phyloP scores from a whole-genome alignment of 108 stramenopile species.

The Chaetoceros muelleri region DNA sequence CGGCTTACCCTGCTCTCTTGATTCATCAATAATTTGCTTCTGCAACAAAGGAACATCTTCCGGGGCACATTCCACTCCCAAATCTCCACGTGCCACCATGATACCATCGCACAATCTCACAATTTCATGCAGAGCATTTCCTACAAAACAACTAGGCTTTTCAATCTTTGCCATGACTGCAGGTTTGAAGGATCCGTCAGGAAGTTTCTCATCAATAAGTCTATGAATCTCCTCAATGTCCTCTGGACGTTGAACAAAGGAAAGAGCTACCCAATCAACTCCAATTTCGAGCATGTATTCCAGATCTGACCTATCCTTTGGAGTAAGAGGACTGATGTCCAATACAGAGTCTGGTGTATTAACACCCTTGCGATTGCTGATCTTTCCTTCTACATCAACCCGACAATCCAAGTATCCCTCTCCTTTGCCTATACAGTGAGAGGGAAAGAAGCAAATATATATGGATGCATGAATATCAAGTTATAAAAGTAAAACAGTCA shows the following conservation, averaged over 20 bases:
- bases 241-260: constrained; percentile 86
- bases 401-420: constrained; percentile 73
- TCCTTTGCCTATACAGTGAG: constrained; percentile 58
- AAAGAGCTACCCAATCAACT: constrained; percentile 94
- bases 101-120: constrained; percentile 86
- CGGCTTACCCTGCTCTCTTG: constrained; percentile 77
- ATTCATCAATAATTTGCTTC: constrained; percentile 90
- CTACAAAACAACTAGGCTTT: constrained; percentile 84
- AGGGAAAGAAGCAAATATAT: too few species aligned
- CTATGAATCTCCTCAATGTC: constrained; percentile 81
- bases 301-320: constrained; percentile 86
- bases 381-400: constrained; percentile 82
- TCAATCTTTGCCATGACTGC: constrained; percentile 95
- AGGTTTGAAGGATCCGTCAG: constrained; percentile 47
- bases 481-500: too few species aligned
- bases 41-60: constrained; percentile 95
- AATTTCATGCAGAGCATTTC: constrained; percentile 63
- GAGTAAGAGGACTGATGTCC: constrained; percentile 85
- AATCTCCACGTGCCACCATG: constrained; percentile 96
- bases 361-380: constrained; percentile 89
- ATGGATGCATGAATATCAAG: too few species aligned
- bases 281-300: constrained; percentile 80
- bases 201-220: constrained; percentile 59
- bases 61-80: constrained; percentile 84
- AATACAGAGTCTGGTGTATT: constrained; percentile 90